These are phyloP conservation scores for Ceratobasidium papillatum DNA, from an alignment of 1,284 basidiomycete genomes.

Conservation along the genomic window DNA sequence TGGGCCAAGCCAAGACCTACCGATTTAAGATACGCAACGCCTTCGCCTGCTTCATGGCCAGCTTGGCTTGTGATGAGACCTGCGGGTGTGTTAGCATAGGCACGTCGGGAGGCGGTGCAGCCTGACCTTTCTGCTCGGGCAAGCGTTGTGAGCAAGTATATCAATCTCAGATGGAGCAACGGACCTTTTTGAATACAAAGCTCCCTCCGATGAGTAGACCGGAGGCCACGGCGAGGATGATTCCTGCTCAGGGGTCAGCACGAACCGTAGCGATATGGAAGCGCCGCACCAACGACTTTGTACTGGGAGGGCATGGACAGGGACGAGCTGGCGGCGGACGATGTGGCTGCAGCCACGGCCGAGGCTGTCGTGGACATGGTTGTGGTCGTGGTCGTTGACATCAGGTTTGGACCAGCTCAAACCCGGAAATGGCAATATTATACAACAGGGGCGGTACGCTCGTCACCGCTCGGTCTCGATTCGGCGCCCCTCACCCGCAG, in stretches of 20 bases:
- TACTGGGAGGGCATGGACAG: conserved; percentile 35
- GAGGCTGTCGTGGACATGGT: conserved; percentile 22
- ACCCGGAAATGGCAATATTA: neutral
- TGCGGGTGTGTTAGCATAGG: neutral
- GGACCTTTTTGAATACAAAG: conserved; percentile 95
- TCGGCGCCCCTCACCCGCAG: neutral
- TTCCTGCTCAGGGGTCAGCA: conserved; percentile 49
- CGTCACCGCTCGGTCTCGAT: neutral
- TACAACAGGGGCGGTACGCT: neutral
- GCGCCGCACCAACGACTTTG: conserved; percentile 38
- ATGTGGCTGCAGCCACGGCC: conserved; percentile 33
- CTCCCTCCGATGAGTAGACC: conserved; percentile 93
- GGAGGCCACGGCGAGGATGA: conserved; percentile 82
- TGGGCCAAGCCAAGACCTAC: conserved; percentile 31
- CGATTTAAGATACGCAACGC: conserved; percentile 91
- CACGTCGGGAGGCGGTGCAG: conserved; percentile 65
- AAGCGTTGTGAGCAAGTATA: neutral
- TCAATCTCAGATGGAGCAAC: conserved; percentile 30
- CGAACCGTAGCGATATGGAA: neutral
- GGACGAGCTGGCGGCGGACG: conserved; percentile 9
- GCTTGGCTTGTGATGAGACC: conserved; percentile 49
- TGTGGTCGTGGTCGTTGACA: neutral
- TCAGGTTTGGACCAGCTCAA: conserved; percentile 5
- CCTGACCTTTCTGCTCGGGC: conserved; percentile 35
- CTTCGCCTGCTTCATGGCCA: conserved; percentile 78